Base-by-base conservation (phyloP, 257 asterid genomes). In the Salvia hispanica region DNA sequence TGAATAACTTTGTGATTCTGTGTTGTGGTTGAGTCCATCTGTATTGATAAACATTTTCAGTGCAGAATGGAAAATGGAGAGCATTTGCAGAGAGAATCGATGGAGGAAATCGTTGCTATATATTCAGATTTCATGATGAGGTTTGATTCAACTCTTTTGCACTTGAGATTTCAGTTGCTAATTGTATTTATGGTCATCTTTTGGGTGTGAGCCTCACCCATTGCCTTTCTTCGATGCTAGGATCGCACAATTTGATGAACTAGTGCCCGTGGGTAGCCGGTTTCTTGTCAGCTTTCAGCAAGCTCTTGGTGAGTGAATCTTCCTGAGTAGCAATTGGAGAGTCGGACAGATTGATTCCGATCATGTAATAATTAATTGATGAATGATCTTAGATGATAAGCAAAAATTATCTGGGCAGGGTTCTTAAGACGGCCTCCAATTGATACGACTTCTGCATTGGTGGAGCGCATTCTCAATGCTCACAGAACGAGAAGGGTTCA, bases 91-190 rank as follows among this genome's bases (percentile, higher is more conserved):
- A 69, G 53, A 55, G 61, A 51, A 62, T n/a, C 75, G 21, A 45
- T 54, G 54, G 75, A 75, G 62, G 67, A 62, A 70, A 74, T 84
- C 8, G 31, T 69, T 39, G 55, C 71, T 21, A 16, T 80, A 62
- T 86, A 77, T 77, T 73, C 87, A 55, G 82, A 82, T 50, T 91
- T 91, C 71, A 88, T 86, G 97, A 60, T 71, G 39, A 84, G 95
- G 95, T 90, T 44, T 16, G 34, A 59, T 50, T 69, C 33, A 15
- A 31, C 42, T 12, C 12, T 9, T 44, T 4, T 37, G 11, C 11
- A 1, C 56, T 11, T 13, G n/a, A 39, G 46, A 45, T 28, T 34
- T 10, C 9, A 55, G 3, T 53, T 14, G 4, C 16, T 3, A 21
- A 2, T 7, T 70, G 25, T 48, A 6, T 25, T 54, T 67, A 44